Evolutionary conservation across 306 rosid genomes (phyloP), one percentile per base, ranked within the genome.

Genomic region (Hylodesmum podocarpum): DNA sequence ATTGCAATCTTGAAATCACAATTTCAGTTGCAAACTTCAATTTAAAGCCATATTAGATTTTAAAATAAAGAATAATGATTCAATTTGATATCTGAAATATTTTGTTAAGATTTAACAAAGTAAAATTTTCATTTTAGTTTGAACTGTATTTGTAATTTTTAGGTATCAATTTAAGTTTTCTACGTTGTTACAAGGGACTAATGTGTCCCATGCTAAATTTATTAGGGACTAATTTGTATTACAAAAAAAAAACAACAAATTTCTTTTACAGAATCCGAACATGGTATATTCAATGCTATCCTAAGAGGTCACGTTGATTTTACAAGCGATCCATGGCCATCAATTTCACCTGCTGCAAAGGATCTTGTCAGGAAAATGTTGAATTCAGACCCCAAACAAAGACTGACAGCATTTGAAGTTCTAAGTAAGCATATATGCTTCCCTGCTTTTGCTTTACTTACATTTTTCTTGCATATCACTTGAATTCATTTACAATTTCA

Each of bases 301-400:
- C 76, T 91, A 70, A 87, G 93, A 4, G 93, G 92, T 7, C 96
- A 89, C 49, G 5, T 90, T 33, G 96, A 90, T 69, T 93, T 93
- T 65, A 63, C 88, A 28, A 93, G 91, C 69, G 96, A 90, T 43
- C 98, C 98, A 54, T 93, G 98, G 98, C 98, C 98, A 21, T 68
- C 93, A 15, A 85, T 93, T 66, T 93, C 98, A n/a, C 46, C 81
- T 5, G 81, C 88, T 79, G 98, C 98, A 29, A 93, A 90, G 76
- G 97, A 89, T 82, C 94, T 91, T 78, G 94, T 91, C 10, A 85
- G 86, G 78, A 89, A 89, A 77, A 91, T 91, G 97, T 86, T 91
- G 88, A 75, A 77, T 61, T 82, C 88, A 41, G 96, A 92, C 76
- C 88, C 96, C 76, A 86, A 87, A 68, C 90, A 86, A 44, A 88